These are phyloP conservation scores for Aspergillus quadricinctus DNA, from an alignment of 2,329 filamentous ascomycete species.

Conservation along the genomic window DNA sequence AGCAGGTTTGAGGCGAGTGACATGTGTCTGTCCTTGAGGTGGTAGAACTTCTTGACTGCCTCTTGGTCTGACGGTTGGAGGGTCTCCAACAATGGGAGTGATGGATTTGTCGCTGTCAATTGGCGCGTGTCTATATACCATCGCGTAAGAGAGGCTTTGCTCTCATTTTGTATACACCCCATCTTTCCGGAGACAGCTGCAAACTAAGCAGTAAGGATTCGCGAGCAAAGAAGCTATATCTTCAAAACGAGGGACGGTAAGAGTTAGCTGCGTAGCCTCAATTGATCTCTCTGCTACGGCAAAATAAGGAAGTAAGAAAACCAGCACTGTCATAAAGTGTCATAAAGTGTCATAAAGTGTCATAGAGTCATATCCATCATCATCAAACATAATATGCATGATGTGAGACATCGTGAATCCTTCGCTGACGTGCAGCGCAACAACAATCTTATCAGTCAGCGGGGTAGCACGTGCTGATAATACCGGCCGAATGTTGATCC, in stretches of 20 bases:
- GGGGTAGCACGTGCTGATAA: constrained; percentile 14
- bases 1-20: constrained; percentile 57
- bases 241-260: neutral
- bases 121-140: constrained; percentile 44
- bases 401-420: neutral
- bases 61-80: constrained; percentile 48
- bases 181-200: neutral
- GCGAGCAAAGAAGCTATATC: neutral
- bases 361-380: neutral
- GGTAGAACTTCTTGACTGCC: constrained; percentile 46
- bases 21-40: constrained; percentile 56
- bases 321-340: neutral
- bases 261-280: neutral
- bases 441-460: constrained; percentile 5
- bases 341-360: neutral
- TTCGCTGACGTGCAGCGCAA: neutral
- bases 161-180: neutral
- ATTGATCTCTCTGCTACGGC: neutral
- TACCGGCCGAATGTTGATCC: constrained; percentile 9
- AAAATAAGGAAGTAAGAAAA: neutral
- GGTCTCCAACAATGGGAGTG: constrained; percentile 38
- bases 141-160: constrained; percentile 22
- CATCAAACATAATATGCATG: neutral
- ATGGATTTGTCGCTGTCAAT: constrained; percentile 24
- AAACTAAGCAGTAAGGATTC: neutral